These are phyloP conservation scores for Perkinsus olseni DNA, from an alignment of 169 alveolate genomes.

Conservation along the genomic window DNA sequence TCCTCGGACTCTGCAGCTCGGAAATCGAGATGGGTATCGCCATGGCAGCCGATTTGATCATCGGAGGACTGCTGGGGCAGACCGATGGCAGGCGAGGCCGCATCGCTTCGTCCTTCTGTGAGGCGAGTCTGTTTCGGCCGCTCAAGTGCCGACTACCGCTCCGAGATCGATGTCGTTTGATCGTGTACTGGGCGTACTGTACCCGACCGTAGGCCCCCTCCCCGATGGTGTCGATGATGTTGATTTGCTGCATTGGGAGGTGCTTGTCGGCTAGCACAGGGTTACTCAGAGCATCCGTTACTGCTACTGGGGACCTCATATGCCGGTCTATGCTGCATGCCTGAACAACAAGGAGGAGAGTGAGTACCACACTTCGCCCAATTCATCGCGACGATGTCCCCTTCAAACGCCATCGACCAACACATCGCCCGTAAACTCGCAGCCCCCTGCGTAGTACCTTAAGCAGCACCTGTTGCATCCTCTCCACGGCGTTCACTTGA, in stretches of 20 bases:
- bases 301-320: background rate
- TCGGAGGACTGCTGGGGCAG: background rate
- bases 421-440: background rate
- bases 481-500: background rate
- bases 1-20: background rate
- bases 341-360: background rate
- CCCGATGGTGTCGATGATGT: background rate
- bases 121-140: background rate
- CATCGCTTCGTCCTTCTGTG: background rate
- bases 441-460: background rate
- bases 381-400: background rate
- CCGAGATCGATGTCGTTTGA: background rate
- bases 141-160: background rate
- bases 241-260: background rate
- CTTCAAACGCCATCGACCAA: no score
- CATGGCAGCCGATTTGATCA: background rate
- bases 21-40: background rate
- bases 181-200: background rate
- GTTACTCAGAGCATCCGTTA: background rate
- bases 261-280: background rate
- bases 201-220: background rate
- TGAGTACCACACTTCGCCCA: background rate
- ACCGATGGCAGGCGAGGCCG: background rate
- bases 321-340: background rate
- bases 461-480: background rate